These are phyloP conservation scores for Monosporascus sp. DNA, from an alignment of 2,329 filamentous ascomycete species.

Conservation along the genomic window DNA sequence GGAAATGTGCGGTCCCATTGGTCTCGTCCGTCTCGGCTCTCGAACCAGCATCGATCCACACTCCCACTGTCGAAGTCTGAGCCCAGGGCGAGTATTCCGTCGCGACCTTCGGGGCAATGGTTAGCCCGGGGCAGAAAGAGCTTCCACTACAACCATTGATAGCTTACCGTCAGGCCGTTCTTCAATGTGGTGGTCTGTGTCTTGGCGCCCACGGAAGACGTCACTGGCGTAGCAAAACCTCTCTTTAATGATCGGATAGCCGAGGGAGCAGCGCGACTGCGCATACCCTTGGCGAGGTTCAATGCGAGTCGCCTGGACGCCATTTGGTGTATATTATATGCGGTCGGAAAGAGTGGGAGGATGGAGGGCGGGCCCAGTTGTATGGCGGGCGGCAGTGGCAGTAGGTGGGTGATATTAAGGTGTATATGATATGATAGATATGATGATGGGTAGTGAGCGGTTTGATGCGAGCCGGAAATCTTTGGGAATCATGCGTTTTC, in stretches of 20 bases:
- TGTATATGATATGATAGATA: background rate
- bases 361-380: slow-evolving; percentile 17
- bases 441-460: too few species aligned
- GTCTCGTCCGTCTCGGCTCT: slow-evolving; percentile 97
- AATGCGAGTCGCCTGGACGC: slow-evolving; percentile 96
- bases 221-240: slow-evolving; percentile 83
- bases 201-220: slow-evolving; percentile 58
- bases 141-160: slow-evolving; percentile 19
- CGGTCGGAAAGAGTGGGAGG: slow-evolving; percentile 36
- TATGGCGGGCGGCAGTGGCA: slow-evolving; percentile 25
- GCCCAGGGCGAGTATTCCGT: slow-evolving; percentile 98
- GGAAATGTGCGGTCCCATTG: slow-evolving; percentile 98
- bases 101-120: slow-evolving; percentile 63
- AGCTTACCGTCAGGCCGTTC: slow-evolving; percentile 89
- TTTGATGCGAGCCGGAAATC: slow-evolving; percentile 37
- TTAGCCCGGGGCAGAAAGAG: slow-evolving; percentile 10
- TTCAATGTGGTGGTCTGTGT: slow-evolving; percentile 94
- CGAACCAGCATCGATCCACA: slow-evolving; percentile 99
- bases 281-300: slow-evolving; percentile 86
- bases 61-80: slow-evolving; percentile 95
- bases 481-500: slow-evolving; percentile 21
- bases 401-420: slow-evolving; percentile 5
- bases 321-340: slow-evolving; percentile 50
- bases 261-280: slow-evolving; percentile 79
- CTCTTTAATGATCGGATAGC: slow-evolving; percentile 71